Conservation (phyloP, 1,284 basidiomycete genomes). For the Trichosporon sp. region DNA sequence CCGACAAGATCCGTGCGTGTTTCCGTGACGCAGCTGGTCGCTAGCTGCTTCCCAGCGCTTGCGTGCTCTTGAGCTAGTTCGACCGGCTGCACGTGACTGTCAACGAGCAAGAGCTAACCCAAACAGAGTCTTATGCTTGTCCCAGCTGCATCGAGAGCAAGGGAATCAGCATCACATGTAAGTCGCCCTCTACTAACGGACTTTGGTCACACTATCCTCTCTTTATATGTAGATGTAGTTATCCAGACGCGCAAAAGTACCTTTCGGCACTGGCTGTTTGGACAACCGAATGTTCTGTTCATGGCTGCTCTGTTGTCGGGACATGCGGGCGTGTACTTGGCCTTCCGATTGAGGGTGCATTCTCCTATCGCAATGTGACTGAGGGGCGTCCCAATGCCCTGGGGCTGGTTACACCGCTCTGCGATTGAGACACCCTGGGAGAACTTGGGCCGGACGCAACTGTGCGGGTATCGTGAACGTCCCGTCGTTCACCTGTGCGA, state of each 20-base stretch:
- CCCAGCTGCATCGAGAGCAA: slow-evolving; percentile 28
- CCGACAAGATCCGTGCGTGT: slow-evolving; percentile 41
- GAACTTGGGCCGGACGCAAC: not conserved
- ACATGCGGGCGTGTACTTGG: not conserved
- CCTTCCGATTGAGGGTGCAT: not conserved
- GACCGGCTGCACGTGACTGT: not conserved
- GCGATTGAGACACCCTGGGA: not conserved
- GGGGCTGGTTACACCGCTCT: not conserved
- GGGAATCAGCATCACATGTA: slow-evolving; percentile 35
- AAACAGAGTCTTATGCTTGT: slow-evolving; percentile 38
- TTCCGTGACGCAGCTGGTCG: not conserved
- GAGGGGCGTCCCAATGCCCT: not conserved
- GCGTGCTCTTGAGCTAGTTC: not conserved
- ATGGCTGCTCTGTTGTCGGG: not conserved
- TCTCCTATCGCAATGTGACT: not conserved
- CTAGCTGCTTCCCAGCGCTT: not conserved
- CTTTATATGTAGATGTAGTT: slow-evolving; percentile 1
- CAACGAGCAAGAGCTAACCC: not conserved
- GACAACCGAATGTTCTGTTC: not conserved
- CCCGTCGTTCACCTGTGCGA: no score
- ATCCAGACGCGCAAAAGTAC: slow-evolving; percentile 6
- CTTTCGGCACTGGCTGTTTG: slow-evolving; percentile 1
- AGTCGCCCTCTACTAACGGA: slow-evolving; percentile 21
- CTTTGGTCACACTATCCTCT: not conserved
- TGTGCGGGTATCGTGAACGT: not conserved